Base-by-base conservation (phyloP, 1,284 basidiomycete genomes). In the Laetiporus sulphureus region DNA sequence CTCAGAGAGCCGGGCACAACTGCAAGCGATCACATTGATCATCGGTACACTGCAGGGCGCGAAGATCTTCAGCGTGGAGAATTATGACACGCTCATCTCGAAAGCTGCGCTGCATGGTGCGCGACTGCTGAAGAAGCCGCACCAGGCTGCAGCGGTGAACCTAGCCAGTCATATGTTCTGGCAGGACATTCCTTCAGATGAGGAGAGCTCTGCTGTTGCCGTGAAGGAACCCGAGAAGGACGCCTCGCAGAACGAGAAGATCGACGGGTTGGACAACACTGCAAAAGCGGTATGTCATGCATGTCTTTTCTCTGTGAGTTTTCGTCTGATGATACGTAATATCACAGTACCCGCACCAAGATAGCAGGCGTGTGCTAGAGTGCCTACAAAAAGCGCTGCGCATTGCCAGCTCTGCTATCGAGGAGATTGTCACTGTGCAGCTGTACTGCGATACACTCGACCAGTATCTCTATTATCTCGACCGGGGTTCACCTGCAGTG, bases 131-230 rank as follows among this genome's bases (percentile, higher is more conserved):
- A 97, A 97, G 75, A 96, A 97, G 72, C 89, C 91, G 20, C 93
- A 96, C 63, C 93, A 97, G 64, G 87, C 92, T 12, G 90, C 81
- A 5, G 93, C 92, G 3, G 92, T 97, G n/a, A 82, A 88, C 38
- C 73, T 93, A 31, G 93, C 93, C 2, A 94, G 91, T 60, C 93
- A 97, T 67, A 67, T 96, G 57, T 96, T 92, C 91, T 97, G 92
- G 92, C 93, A 97, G 61, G 84, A 87, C 49, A 72, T 72, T 11
- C 59, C 65, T 0, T 48, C 61, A 3, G 54, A 60, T 22, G 61
- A 66, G 12, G 72, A 71, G 44, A 57, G 42, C 6, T 45, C 51
- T 18, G 53, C 52, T 31, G n/a, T n/a, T n/a, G 40, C 50, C 19
- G 43, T 43, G 24, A 55, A 69, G 42, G 57, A 60, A 23, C 33